Evolutionary conservation across 2,329 filamentous ascomycete species (phyloP), one percentile per base, ranked within the genome.

Genomic region (Arthrinium puccinioides): DNA sequence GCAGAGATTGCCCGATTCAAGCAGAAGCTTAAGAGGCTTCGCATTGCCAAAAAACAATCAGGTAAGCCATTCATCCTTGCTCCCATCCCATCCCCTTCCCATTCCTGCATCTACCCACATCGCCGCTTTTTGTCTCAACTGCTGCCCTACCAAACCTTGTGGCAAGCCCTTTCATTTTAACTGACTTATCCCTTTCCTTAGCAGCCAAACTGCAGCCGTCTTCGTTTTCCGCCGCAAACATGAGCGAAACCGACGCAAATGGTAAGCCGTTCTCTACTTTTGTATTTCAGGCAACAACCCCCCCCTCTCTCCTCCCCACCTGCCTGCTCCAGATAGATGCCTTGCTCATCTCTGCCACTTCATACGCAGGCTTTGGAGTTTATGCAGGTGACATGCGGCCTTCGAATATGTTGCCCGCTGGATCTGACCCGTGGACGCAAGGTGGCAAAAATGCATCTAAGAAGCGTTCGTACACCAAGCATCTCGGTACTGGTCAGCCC

Each of bases 381-480:
- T n/a, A n/a, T n/a, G n/a, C n/a, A n/a, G n/a, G n/a, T n/a, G n/a
- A n/a, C n/a, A n/a, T n/a, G n/a, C n/a, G n/a, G n/a, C n/a, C n/a
- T n/a, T n/a, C n/a, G n/a, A n/a, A n/a, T n/a, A n/a, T n/a, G n/a
- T n/a, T n/a, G n/a, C n/a, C n/a, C n/a, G n/a, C n/a, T n/a, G n/a
- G n/a, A n/a, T n/a, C n/a, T n/a, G n/a, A n/a, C 5, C 13, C 23
- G 10, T 39, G 37, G 37, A 23, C 15, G 9, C 31, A 28, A 21
- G 13, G n/a, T 18, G 21, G 36, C 21, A 23, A 27, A 11, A 25
- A 25, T 21, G 32, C 9, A 39, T 40, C 42, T 9, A 43, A 48
- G 35, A 59, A 59, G 37, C 56, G 56, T 10, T 47, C 50, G 2
- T 49, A 53, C 30, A 45, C 44, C 18, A 47, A 47, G 15, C 45